Conservation (phyloP, 805 yeast genomes). For the Candida hungchunana region DNA sequence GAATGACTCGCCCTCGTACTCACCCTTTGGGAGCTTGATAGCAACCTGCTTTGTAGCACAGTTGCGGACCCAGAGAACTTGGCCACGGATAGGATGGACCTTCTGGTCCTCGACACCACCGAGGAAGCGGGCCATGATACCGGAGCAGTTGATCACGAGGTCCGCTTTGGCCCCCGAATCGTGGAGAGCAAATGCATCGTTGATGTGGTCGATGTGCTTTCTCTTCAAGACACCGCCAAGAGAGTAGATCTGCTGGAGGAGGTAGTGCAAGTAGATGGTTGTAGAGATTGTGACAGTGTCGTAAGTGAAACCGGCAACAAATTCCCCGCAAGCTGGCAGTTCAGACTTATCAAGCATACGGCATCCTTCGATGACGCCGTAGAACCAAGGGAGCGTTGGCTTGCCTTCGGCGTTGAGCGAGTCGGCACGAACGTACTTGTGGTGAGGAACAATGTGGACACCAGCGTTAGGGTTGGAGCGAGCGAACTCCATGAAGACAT, state of each 20-base stretch:
- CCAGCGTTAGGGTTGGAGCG: constrained; percentile 47
- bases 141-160: constrained; percentile 55
- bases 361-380: constrained; percentile 37
- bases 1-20: constrained; percentile 39
- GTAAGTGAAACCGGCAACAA: constrained; percentile 43
- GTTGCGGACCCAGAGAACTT: constrained; percentile 39
- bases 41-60: constrained; percentile 26
- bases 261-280: constrained; percentile 49
- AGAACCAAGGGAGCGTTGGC: constrained; percentile 45
- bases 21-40: constrained; percentile 31
- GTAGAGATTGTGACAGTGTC: constrained; percentile 58
- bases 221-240: constrained; percentile 48
- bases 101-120: constrained; percentile 42
- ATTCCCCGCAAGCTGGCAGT: constrained; percentile 15
- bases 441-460: constrained; percentile 28
- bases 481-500: constrained; percentile 42
- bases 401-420: constrained; percentile 15
- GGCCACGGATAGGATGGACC: constrained; percentile 56
- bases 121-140: constrained; percentile 42
- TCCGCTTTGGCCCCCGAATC: constrained; percentile 38
- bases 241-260: constrained; percentile 40
- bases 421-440: constrained; percentile 14
- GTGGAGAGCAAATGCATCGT: constrained; percentile 46
- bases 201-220: constrained; percentile 36
- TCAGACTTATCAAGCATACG: constrained; percentile 32